Conservation (phyloP, 768 basidiomycete genomes). For the Suillus subaureus region DNA sequence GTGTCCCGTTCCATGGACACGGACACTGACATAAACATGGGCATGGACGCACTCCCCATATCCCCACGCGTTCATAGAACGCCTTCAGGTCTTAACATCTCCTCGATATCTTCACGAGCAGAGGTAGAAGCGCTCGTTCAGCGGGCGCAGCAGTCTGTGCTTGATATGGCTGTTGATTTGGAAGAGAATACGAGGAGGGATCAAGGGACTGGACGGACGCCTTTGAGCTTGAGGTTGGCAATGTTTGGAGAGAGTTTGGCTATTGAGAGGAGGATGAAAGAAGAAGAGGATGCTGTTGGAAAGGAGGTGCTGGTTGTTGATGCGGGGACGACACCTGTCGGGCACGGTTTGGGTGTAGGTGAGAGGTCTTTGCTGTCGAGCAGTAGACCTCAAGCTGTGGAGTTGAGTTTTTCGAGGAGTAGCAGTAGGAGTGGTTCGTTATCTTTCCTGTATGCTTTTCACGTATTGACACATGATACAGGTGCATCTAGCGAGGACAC, state of each 20-base stretch:
- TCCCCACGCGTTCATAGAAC: slow-evolving; percentile 17
- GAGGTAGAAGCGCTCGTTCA: slow-evolving; percentile 84
- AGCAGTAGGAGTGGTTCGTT: slow-evolving; percentile 22
- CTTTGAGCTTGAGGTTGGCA: slow-evolving; percentile 82
- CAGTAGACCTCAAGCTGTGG: slow-evolving; percentile 28
- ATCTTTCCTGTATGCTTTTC: not conserved
- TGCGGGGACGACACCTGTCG: slow-evolving; percentile 29
- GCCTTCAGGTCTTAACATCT: slow-evolving; percentile 47
- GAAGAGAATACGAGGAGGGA: slow-evolving; percentile 39
- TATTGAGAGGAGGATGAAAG: slow-evolving; percentile 71
- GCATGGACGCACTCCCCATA: not conserved
- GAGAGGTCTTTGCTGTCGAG: slow-evolving; percentile 37
- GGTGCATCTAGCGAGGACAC: slow-evolving; percentile 16
- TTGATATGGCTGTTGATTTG: slow-evolving; percentile 56
- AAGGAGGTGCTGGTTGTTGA: slow-evolving; percentile 10
- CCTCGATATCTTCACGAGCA: slow-evolving; percentile 76
- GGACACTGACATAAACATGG: not conserved
- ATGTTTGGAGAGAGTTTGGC: slow-evolving; percentile 88
- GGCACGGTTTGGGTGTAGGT: slow-evolving; percentile 32
- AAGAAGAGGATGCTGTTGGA: slow-evolving; percentile 42
- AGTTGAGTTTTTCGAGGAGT: slow-evolving; percentile 10
- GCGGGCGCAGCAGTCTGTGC: slow-evolving; percentile 68
- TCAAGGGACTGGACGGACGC: slow-evolving; percentile 50
- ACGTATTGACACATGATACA: slow-evolving; percentile 10
- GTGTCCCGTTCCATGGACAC: slow-evolving; percentile 10